Conservation (phyloP, 345 rosid species). For the Eucalyptus caleyi region DNA sequence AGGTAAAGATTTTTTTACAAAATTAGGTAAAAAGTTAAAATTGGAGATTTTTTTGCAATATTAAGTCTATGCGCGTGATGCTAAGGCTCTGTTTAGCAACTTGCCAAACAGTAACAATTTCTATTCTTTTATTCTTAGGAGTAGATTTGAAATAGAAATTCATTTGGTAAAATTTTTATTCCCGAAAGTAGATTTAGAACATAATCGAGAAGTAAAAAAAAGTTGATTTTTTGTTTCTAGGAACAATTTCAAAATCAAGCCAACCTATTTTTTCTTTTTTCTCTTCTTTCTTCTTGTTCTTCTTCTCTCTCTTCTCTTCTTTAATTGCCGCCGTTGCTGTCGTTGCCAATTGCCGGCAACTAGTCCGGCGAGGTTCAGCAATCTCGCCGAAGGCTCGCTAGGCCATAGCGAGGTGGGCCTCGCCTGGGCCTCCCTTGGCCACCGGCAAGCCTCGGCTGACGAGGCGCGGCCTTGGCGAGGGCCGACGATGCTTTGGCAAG, state of each 20-base stretch:
- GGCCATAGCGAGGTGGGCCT: fast-evolving
- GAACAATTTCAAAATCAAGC: too few relatives aligned
- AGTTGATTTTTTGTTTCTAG: fast-evolving
- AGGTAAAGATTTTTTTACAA: too few relatives aligned
- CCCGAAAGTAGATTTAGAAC: fast-evolving
- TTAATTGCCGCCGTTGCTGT: fast-evolving
- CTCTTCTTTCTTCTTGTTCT: too few relatives aligned
- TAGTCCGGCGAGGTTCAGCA: fast-evolving
- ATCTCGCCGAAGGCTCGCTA: fast-evolving
- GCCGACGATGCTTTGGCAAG: fast-evolving
- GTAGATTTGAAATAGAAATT: too few relatives aligned
- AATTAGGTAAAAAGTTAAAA: too few relatives aligned
- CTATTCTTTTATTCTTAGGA: fast-evolving
- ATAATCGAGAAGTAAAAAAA: too few relatives aligned
- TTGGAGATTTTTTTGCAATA: too few relatives aligned
- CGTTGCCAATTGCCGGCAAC: fast-evolving
- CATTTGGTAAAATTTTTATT: too few relatives aligned
- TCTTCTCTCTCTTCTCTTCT: too few relatives aligned
- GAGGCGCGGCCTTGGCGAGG: too few relatives aligned
- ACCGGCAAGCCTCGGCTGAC: fast-evolving
- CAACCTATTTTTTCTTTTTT: fast-evolving
- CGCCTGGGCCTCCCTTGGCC: fast-evolving
- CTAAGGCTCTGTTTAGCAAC: too few relatives aligned
- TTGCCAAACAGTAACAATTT: too few relatives aligned
- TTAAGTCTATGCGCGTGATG: fast-evolving